Evolutionary conservation across 495 filamentous ascomycete species (phyloP), one percentile per base, ranked within the genome.

Genomic region (Daldinia grandis): DNA sequence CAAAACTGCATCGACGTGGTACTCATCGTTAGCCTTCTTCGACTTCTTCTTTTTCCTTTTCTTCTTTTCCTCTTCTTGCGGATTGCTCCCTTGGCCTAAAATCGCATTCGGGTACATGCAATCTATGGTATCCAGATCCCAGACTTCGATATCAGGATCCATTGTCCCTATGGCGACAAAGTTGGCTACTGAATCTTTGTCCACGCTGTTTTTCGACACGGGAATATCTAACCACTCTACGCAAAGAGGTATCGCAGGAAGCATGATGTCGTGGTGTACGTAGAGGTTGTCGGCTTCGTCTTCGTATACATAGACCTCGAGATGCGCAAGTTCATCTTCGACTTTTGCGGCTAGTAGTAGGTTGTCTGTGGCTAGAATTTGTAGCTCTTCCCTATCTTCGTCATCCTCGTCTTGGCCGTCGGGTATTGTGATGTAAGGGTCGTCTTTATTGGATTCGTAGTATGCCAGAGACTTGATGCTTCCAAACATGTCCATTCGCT

Each of bases 241-340:
- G 76, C 92, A 95, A 14, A 99, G 87, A 2, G 95, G 95, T 79
- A 98, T 97, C 31, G 94, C 94, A 17, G 95, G 95, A 42, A 99
- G 88, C 95, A 99, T 98, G 73, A 99, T 97, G 76, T 99, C 95
- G 83, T 99, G 96, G 82, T 99, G 95, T 9, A 98, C 94, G 78
- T 98, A 99, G 38, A 99, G 89, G 79, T 99, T 98, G 76, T 97
- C 95, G 9, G 89, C 93, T 61, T 78, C 82, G 74, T 98, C 96
- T 80, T 99, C 96, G 79, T 99, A 99, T 30, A 99, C 93, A 78
- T 98, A 98, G 49, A 98, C 89, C 77, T 98, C 96, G 19, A 99
- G 86, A 81, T 98, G 94, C 27, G 95, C 93, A 27, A 99, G 91
- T 72, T 98, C 95, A 70, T 99, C 95, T 79, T 99, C 95, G 19